Conservation (phyloP, 345 rosid genomes). For the Sisymbrium irio region DNA sequence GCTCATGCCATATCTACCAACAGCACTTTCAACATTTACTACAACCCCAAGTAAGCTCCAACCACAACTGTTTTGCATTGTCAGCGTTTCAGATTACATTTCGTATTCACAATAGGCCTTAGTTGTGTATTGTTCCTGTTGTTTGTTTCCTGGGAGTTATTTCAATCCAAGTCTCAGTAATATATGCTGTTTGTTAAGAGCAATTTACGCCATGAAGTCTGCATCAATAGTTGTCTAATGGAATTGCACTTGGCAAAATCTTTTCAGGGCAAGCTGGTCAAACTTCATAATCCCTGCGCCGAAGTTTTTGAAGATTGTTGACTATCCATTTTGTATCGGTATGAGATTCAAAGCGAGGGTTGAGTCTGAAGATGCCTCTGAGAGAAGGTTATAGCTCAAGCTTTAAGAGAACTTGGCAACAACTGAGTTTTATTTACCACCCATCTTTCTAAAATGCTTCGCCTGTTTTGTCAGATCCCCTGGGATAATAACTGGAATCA, state of each 20-base stretch:
- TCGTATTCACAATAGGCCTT: neutral
- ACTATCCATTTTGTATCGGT: conserved; percentile 64
- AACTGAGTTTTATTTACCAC: neutral
- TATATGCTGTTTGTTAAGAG: neutral
- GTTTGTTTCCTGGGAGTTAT: neutral
- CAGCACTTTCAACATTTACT: conserved; percentile 67
- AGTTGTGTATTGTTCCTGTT: neutral
- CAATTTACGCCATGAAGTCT: neutral
- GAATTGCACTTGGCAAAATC: neutral
- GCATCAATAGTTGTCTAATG: neutral
- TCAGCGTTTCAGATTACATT: neutral
- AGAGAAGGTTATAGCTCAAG: conserved; percentile 61
- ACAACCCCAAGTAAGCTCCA: conserved; percentile 79
- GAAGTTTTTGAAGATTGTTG: conserved; percentile 75
- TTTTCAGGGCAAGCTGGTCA: conserved; percentile 61
- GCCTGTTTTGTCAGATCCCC: conserved; percentile 49
- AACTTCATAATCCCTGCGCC: conserved; percentile 66
- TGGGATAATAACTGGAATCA: conserved; percentile 75
- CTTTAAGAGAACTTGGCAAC: neutral
- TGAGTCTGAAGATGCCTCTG: conserved; percentile 91
- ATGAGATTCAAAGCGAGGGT: conserved; percentile 84
- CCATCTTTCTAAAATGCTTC: neutral
- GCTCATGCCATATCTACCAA: conserved; percentile 61
- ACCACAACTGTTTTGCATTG: neutral
- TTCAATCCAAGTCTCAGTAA: neutral